Percentiles rank a stretch among this genome's conserved stretches.
phyloP scores from a whole-genome alignment of 2,329 filamentous ascomycete species.

The Aureobasidium sp. region DNA sequence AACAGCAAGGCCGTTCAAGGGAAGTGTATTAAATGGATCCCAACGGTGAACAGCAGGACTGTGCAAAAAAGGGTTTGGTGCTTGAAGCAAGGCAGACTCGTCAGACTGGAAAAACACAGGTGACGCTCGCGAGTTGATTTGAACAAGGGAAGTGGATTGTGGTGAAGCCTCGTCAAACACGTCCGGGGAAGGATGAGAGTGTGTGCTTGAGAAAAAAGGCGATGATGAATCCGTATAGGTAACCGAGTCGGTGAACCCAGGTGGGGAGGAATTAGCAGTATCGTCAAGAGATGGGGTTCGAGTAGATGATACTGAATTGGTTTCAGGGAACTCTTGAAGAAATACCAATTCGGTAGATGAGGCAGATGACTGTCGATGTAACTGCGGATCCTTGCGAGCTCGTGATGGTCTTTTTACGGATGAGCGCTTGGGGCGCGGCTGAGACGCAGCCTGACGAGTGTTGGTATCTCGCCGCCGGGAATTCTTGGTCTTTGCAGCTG shows the following conservation, averaged over 20 bases:
- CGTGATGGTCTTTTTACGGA: slow-evolving; percentile 10
- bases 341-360: slow-evolving; percentile 7
- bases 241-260: not conserved
- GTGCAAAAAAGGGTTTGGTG: slow-evolving; percentile 1
- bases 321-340: slow-evolving; percentile 7
- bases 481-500: not conserved
- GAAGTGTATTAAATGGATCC: slow-evolving; percentile 12
- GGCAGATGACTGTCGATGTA: slow-evolving; percentile 9
- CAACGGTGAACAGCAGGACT: slow-evolving; percentile 9
- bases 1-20: slow-evolving; percentile 9
- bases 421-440: slow-evolving; percentile 9
- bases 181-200: not conserved
- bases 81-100: not conserved
- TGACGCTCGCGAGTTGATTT: not conserved
- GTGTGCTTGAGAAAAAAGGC: not conserved
- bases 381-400: not conserved
- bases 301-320: not conserved
- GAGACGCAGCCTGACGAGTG: slow-evolving; percentile 12
- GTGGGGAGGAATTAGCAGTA: not conserved
- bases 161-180: not conserved
- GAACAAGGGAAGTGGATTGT: not conserved
- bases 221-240: slow-evolving; percentile 1
- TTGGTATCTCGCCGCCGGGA: slow-evolving; percentile 12
- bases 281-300: not conserved
- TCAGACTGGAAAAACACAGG: not conserved